Base-by-base conservation (phyloP, 352 stramenopile species). In the Thalassiosira exigua region DNA sequence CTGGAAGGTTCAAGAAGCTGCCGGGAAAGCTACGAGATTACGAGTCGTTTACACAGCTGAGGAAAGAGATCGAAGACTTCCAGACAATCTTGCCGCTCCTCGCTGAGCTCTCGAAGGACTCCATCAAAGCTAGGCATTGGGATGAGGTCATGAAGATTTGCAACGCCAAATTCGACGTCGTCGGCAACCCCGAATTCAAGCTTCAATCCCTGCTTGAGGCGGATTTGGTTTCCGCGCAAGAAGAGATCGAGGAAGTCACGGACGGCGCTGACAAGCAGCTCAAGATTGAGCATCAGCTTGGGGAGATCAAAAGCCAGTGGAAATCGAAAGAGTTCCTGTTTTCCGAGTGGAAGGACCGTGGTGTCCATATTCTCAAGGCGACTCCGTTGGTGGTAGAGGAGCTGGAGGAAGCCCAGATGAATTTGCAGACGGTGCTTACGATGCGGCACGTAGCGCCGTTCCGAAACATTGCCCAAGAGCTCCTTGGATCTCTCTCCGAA, bases 31-130 rank as follows among this genome's bases (percentile, higher is more conserved):
- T 99, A 46, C 92, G 96, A 46, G 96, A 98, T 60, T 99, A 97
- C 93, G 95, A 98, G 39, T 97, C 97, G 3, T 99, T 98, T 83
- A 96, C 95, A 0, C 94, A 98, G 53, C 79, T 99, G 0, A 98
- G 97, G 75, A 94, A 96, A 60, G 97, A 98, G 91, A 98, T 99
- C 68, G 95, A 98, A 69, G 96, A 99, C 71, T 99, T 99, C 61
- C 97, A 97, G 1, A 96, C 96, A 50, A 95, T 99, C 4, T 75
- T 99, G 4, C 97, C 97, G 9, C 79, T 99, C 3, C 78, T 99
- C 0, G 94, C 98, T 69, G 96, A 98, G 64, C 84, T 99, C 19
- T 98, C 96, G 32, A 99, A 99, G 62, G 92, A 97, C 51, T 98
- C 95, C 7, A 98, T 99, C 67, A 94, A 92, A 81, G 91, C 95